Evolutionary conservation across 306 rosid species (phyloP), one percentile per base, ranked within the genome.

Genomic region (Dalbergia cultrata): DNA sequence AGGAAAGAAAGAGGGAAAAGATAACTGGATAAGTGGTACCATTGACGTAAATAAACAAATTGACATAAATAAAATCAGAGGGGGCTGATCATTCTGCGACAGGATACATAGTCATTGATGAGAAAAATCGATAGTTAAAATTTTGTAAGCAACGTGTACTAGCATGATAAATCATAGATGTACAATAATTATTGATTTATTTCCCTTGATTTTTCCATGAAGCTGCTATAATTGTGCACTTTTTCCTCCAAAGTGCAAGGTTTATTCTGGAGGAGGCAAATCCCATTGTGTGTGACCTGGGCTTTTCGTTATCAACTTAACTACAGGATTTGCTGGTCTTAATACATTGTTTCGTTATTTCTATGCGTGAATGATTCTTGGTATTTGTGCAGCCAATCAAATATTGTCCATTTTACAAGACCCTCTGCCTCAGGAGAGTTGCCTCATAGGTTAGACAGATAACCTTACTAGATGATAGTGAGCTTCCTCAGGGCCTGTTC

Each of bases 391-490:
- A 95, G 97, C 80, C 79, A 67, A 74, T 84, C 91, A 90, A 82
- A 95, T 95, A 71, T 80, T 95, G 91, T 89, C 90, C 68, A 71
- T 89, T 78, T 87, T 95, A 77, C 97, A 89, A 76, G 85, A 80
- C 22, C 91, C 92, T n/a, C 58, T 12, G 88, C 70, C 82, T 68
- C 75, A 22, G 54, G 84, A 67, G 67, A 83, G 72, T 68, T 12
- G 49, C 57, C 67, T 75, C 74, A 70, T 83, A 68, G 89, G 86
- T 76, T 58, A 76, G 82, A 43, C 35, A 19, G 49, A 26, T 53
- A 70, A 74, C 74, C 81, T 74, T 49, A 67, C 67, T 14, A 63
- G 39, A 19, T 80, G 39, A 14, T 80, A 71, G 57, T 22, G 14
- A 65, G 72, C 76, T 85, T 60, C 77, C 49, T 47, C 72, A 73